These are phyloP conservation scores for Myxozyma geophila DNA, from an alignment of 805 yeast genomes.

Conservation along the genomic window DNA sequence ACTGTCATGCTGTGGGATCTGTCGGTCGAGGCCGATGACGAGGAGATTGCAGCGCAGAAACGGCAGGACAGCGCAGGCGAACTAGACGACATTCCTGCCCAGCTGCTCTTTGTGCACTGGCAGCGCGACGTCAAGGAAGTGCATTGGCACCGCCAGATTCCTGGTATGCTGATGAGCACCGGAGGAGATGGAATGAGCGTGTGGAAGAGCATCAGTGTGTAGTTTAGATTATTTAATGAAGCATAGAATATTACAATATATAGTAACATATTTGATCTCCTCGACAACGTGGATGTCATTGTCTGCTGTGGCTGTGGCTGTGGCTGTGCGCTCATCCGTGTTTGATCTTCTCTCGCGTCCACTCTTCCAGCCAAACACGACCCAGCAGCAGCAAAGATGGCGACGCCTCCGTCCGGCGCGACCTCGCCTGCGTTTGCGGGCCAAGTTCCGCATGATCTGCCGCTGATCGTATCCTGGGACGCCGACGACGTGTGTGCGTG, in stretches of 20 bases:
- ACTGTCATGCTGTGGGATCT: constrained; percentile 98
- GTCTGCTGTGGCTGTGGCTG: neutral
- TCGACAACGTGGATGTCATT: neutral
- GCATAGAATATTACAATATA: neutral
- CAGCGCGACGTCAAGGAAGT: constrained; percentile 97
- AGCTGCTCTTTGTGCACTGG: constrained; percentile 95
- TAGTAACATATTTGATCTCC: neutral
- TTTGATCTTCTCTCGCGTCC: neutral
- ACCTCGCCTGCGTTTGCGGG: constrained; percentile 33
- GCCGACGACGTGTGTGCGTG: constrained; percentile 29
- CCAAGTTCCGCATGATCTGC: constrained; percentile 6
- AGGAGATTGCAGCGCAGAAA: constrained; percentile 86
- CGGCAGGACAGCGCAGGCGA: constrained; percentile 67
- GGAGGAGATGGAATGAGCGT: constrained; percentile 93
- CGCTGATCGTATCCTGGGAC: constrained; percentile 27
- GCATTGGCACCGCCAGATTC: constrained; percentile 96
- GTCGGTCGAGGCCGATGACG: constrained; percentile 98
- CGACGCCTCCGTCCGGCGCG: constrained; percentile 54
- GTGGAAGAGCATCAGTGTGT: constrained; percentile 97
- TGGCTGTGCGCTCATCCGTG: neutral
- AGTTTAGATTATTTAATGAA: constrained; percentile 27
- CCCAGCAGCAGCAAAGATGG: neutral
- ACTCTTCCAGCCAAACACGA: neutral
- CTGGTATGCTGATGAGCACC: constrained; percentile 91
- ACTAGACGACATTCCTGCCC: constrained; percentile 90